Evolutionary conservation across 75 land plant species (phyloP), one percentile per base, ranked within the genome.

Genomic region (Adiantum capillusveneris): DNA sequence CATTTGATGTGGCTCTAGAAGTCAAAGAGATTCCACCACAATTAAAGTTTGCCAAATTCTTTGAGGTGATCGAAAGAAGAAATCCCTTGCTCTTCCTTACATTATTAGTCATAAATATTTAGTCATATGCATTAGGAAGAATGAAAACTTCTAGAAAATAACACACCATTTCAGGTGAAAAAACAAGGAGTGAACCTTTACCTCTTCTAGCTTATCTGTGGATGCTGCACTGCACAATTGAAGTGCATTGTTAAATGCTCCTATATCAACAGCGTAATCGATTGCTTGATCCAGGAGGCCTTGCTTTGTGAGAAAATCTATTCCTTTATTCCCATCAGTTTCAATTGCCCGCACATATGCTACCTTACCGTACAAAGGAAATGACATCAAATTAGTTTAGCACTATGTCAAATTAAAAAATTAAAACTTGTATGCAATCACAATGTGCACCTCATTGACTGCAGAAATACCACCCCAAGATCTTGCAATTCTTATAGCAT

Each of bases 281-380:
- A 73, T 60, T 21, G 76, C 76, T 36, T 73, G 71, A 54, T 73
- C 71, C 45, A 73, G 73, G 2, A 73, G 36, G 6, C 76, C 76
- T 60, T 66, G 42, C 65, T 67, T 73, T 55, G 61, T 65, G 2
- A 73, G 71, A 25, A 61, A 26, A 25, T 73, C 63, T 44, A 67
- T 57, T 19, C 71, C 76, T 29, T 64, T 21, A 21, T 60, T 67
- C 26, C 65, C 71, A 31, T 72, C 71, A 22, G 60, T 31, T 25
- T 71, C 59, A 28, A 67, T 63, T 19, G 76, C 76, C 76, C 76
- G 67, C 27, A 71, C 76, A 62, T 73, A 73, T 0, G 76, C 76
- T 11, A 73, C 76, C 76, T 73, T 43, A 1, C 1, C 16, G 13
- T 6, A 20, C 11, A 21, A 65, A 6, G 20, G 26, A 25, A 1